phyloP scores from a whole-genome alignment of 495 filamentous ascomycete species.

The Lophium mytilinum region DNA sequence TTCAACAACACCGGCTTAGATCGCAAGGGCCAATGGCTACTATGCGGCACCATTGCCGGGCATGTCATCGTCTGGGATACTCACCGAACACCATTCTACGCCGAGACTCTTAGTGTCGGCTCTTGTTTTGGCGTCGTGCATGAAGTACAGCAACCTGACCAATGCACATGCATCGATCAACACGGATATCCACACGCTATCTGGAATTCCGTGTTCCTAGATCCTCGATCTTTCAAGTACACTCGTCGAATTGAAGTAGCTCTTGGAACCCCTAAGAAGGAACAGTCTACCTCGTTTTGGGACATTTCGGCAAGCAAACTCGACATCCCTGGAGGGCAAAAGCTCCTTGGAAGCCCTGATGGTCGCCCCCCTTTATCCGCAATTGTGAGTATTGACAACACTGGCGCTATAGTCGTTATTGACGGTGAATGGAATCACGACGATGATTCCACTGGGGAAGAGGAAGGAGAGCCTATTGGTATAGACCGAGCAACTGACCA shows the following conservation, averaged over 20 bases:
- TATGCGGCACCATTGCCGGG: slow-evolving; percentile 67
- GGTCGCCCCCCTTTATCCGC: no score
- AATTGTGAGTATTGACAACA: no score
- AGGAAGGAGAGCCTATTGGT: no score
- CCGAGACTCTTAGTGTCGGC: background rate
- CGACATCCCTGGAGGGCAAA: slow-evolving; percentile 7
- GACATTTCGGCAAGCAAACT: slow-evolving; percentile 2
- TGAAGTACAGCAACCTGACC: background rate
- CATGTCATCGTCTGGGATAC: slow-evolving; percentile 50
- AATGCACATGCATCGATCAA: background rate
- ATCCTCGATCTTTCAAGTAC: slow-evolving; percentile 26
- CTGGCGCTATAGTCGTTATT: no score
- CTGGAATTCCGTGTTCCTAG: slow-evolving; percentile 32
- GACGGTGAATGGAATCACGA: no score
- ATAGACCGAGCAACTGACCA: no score
- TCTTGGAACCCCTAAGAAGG: background rate
- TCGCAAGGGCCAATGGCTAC: slow-evolving; percentile 57
- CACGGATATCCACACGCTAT: background rate
- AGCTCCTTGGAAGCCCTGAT: background rate
- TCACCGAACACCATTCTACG: background rate
- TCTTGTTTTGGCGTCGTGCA: background rate
- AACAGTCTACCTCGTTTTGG: background rate
- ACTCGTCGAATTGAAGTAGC: background rate
- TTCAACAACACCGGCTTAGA: slow-evolving; percentile 62
- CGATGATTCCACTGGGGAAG: no score